These are phyloP conservation scores for Kalaharituber pfeilii DNA, from an alignment of 2,329 filamentous ascomycete species.

Conservation along the genomic window DNA sequence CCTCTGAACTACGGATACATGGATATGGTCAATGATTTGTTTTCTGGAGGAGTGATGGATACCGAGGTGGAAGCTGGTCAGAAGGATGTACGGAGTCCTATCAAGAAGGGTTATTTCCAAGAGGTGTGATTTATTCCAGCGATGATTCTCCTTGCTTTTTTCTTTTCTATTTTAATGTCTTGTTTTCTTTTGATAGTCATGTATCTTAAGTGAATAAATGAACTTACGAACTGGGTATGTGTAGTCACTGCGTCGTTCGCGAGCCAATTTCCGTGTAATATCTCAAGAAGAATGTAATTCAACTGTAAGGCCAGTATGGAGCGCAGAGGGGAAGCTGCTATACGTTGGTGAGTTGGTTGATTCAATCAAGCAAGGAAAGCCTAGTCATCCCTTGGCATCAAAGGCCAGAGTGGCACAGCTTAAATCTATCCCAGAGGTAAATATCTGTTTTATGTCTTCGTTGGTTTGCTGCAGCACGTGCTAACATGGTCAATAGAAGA, in stretches of 20 bases:
- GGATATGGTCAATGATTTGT: slow-evolving; percentile 37
- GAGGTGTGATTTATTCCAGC: slow-evolving; percentile 61
- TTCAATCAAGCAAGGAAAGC: background rate
- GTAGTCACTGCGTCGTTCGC: slow-evolving; percentile 14
- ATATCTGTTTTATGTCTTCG: background rate
- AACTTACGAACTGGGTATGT: slow-evolving; percentile 9
- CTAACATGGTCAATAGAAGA: background rate
- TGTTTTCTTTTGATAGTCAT: slow-evolving; percentile 5
- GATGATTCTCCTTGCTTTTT: slow-evolving; percentile 26
- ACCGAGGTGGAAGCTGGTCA: slow-evolving; percentile 42
- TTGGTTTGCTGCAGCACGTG: background rate
- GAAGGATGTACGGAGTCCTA: slow-evolving; percentile 38
- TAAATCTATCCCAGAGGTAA: background rate
- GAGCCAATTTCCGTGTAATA: background rate
- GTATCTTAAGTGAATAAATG: slow-evolving; percentile 16
- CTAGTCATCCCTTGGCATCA: background rate
- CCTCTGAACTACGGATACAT: slow-evolving; percentile 18
- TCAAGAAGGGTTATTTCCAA: slow-evolving; percentile 48
- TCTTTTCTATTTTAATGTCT: slow-evolving; percentile 31
- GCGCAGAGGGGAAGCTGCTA: slow-evolving; percentile 53
- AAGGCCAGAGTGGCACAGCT: background rate
- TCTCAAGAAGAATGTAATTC: background rate
- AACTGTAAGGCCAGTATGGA: slow-evolving; percentile 61
- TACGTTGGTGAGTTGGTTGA: slow-evolving; percentile 32
- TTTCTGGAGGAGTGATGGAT: slow-evolving; percentile 89